phyloP scores from a whole-genome alignment of 2,329 filamentous ascomycete genomes.

The Teratosphaeria destructans region DNA sequence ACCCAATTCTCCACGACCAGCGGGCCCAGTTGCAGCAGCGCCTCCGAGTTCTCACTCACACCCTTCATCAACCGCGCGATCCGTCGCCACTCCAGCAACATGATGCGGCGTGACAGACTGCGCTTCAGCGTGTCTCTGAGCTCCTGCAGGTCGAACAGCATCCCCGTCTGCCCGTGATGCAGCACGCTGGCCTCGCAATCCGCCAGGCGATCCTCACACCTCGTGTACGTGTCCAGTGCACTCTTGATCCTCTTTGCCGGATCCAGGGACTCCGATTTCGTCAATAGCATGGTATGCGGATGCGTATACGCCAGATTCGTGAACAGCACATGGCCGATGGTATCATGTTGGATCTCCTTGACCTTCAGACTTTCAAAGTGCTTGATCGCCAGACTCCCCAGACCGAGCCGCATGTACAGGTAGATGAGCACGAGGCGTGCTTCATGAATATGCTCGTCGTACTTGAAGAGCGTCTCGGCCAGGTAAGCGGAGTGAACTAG shows the following conservation, averaged over 20 bases:
- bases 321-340: constrained; percentile 24
- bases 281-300: constrained; percentile 15
- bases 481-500: constrained; percentile 23
- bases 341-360: constrained; percentile 29
- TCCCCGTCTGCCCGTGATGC: constrained; percentile 23
- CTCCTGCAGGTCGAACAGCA: constrained; percentile 27
- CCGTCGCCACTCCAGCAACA: constrained; percentile 23
- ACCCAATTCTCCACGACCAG: constrained; percentile 20
- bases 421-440: constrained; percentile 25
- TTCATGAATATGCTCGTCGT: constrained; percentile 21
- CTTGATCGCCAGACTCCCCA: constrained; percentile 21
- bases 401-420: constrained; percentile 24
- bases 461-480: constrained; percentile 17
- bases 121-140: constrained; percentile 19
- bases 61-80: constrained; percentile 21
- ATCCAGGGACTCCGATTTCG: constrained; percentile 10
- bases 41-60: constrained; percentile 7
- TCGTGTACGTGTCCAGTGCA: constrained; percentile 20
- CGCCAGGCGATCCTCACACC: constrained; percentile 23
- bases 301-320: constrained; percentile 23
- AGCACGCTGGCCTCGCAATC: constrained; percentile 22
- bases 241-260: constrained; percentile 19
- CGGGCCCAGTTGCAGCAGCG: constrained; percentile 13
- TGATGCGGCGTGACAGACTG: constrained; percentile 22
- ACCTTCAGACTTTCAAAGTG: constrained; percentile 23